Evolutionary conservation across 176 grass and related monocot genomes (phyloP).

Genomic region (Hyparrhenia diplandra): DNA sequence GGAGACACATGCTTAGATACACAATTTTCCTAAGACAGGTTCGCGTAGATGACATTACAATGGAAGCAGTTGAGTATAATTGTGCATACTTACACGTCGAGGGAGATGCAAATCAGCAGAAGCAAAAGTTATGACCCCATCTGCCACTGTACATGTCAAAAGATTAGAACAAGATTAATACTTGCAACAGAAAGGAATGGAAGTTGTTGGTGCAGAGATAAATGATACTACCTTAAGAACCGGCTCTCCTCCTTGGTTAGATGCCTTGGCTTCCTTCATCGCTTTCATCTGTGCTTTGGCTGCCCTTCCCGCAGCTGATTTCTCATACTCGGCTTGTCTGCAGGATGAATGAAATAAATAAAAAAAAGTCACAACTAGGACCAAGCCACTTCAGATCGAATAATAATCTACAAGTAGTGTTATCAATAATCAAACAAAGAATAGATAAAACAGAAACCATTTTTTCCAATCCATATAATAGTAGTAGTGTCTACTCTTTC

Average conservation of each 20-base stretch:
- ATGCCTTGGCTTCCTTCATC: constrained; percentile 60
- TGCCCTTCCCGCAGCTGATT: constrained; percentile 80
- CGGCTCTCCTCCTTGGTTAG: constrained; percentile 77
- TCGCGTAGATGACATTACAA: background rate
- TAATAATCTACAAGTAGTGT: background rate
- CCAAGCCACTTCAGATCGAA: background rate
- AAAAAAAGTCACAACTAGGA: background rate
- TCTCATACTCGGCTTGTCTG: constrained; percentile 80
- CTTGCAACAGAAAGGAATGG: background rate
- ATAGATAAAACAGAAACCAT: background rate
- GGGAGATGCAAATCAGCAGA: constrained; percentile 9
- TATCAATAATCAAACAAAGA: background rate
- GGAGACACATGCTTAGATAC: background rate
- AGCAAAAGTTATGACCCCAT: constrained; percentile 68
- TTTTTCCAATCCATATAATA: background rate
- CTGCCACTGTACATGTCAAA: constrained; percentile 71
- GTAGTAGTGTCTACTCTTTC: too few species aligned
- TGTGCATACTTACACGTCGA: constrained; percentile 32
- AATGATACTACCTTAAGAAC: constrained; percentile 69
- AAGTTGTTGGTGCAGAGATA: background rate
- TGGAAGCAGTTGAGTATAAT: background rate
- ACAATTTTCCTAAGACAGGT: background rate
- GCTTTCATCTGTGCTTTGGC: constrained; percentile 82
- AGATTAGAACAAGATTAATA: constrained; percentile 5
- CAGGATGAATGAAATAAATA: background rate